Base-by-base conservation (phyloP, 2,329 filamentous ascomycete species). In the Achaetomium macrosporum region DNA sequence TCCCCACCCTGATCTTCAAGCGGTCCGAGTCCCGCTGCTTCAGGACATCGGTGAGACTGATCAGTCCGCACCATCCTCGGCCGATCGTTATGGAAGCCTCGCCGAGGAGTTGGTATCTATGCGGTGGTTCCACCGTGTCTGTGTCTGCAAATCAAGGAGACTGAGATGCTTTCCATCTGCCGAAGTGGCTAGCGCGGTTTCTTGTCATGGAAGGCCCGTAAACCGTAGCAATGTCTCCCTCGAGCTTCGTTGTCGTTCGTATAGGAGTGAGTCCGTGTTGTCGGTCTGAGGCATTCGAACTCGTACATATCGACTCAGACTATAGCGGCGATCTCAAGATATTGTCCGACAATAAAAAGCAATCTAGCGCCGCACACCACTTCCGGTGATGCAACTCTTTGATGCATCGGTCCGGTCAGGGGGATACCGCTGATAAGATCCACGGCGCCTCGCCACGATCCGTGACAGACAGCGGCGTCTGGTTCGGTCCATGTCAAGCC, bases 311-410 rank as follows among this genome's bases (percentile, higher is more conserved):
- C 16, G 13, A 13, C 13, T 35, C 12, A 53, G 47, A 54, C 50
- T 45, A 50, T 37, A 36, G 42, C 37, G 50, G 57, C 53, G 52
- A 58, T 25, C 43, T 42, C 51, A 43, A 25, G 47, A 61, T 54
- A 63, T 61, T 61, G 55, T 37, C 17, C 37, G 36, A 20, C 52
- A 55, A 60, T 63, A 53, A 56, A 57, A 48, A 19, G 37, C 54
- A 62, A 61, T 61, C 40, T 59, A 59, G 37, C 30, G 43, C 46
- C 55, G 57, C 56, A 51, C 51, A 55, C 56, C 56, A 57, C 51
- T 58, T 63, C 56, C 58, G 58, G 54, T 48, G 47, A 51, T 56
- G 54, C 55, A 55, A 20, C 40, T 39, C 47, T 31, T 41, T 33
- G 40, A 47, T 53, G 55, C 30, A 31, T 33, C 37, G 11, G 17